Base-by-base conservation (phyloP, 352 stramenopile genomes). In the Phytopythium mirpurense region DNA sequence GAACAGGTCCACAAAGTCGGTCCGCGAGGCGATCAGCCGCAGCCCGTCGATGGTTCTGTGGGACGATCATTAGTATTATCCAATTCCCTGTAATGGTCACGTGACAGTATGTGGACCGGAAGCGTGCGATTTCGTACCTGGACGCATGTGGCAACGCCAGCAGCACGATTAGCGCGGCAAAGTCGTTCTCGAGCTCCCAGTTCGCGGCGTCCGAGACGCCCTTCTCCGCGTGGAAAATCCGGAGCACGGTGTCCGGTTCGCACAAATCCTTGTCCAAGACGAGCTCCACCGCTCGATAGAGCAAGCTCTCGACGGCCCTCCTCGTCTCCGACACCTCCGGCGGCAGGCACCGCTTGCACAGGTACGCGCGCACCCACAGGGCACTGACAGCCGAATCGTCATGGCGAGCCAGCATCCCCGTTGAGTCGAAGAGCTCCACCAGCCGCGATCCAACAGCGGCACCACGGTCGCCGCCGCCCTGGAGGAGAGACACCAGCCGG, bases 161-260 rank as follows among this genome's bases (percentile, higher is more conserved):
- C 14, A 93, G 56, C 40, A 90, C 71, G 45, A 90, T 53, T n/a
- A 93, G 57, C 40, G 74, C 59, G 35, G 63, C 73, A 26, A 93
- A 75, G 42, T 88, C 62, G 54, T 85, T 88, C 24, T 73, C 67
- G 26, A 82, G 59, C 16, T 56, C 61, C 68, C 63, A 78, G 7
- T 32, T 32, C 29, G 29, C 29, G 29, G 29, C 29, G 29, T 32
- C 29, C 29, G 29, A 5, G 29, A 9, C 29, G 29, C 29, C 29
- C 57, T 59, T 7, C 60, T 54, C 9, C 51, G 59, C 57, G 5
- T 27, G 48, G 48, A 54, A 44, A 6, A 16, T 21, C n/a, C 56
- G 62, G 29, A 88, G 34, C 36, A 86, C 46, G 15, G 72, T 62
- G 0, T 67, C 41, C 26, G 72, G 72, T 26, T 54, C 50, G 21